phyloP scores from a whole-genome alignment of 495 filamentous ascomycete species.

The Daldinia bambusicola region DNA sequence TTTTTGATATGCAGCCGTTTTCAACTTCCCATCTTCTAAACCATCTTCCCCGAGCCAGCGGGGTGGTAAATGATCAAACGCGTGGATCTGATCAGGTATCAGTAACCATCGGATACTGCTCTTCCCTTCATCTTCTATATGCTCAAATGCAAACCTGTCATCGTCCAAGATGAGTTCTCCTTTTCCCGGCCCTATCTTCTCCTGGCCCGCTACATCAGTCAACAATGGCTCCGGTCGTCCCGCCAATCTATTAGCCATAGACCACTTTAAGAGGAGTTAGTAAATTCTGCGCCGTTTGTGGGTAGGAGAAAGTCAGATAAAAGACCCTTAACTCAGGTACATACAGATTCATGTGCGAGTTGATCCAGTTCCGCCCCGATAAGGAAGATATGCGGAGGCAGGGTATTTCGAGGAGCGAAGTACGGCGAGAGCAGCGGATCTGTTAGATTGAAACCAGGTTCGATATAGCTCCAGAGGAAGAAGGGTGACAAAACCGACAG shows the following conservation, averaged over 20 bases:
- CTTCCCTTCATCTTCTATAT: slow-evolving; percentile 36
- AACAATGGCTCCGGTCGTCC: slow-evolving; percentile 43
- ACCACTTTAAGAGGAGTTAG: slow-evolving; percentile 34
- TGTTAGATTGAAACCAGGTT: slow-evolving; percentile 22
- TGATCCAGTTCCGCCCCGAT: slow-evolving; percentile 64
- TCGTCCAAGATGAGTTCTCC: slow-evolving; percentile 44
- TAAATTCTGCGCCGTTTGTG: neutral
- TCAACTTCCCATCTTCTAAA: slow-evolving; percentile 46
- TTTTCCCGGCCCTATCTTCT: slow-evolving; percentile 34
- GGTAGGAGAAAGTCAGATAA: neutral
- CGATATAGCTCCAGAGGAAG: slow-evolving; percentile 53
- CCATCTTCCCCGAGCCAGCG: slow-evolving; percentile 36
- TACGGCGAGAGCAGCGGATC: slow-evolving; percentile 50
- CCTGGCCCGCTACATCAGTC: slow-evolving; percentile 37
- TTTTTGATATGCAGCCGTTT: slow-evolving; percentile 49
- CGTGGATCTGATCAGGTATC: slow-evolving; percentile 55
- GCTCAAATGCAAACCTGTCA: slow-evolving; percentile 52
- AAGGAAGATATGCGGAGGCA: slow-evolving; percentile 56
- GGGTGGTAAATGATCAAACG: slow-evolving; percentile 45
- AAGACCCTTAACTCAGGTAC: neutral
- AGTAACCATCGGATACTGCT: slow-evolving; percentile 52
- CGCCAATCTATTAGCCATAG: slow-evolving; percentile 50
- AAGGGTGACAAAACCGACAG: slow-evolving; percentile 30
- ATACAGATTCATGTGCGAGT: slow-evolving; percentile 45
- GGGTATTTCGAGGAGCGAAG: slow-evolving; percentile 41